A percentile compares a stretch with the other conserved stretches of the same genome.
Conservation (phyloP, 176 grass and related monocot species). For the Oryza punctata region DNA sequence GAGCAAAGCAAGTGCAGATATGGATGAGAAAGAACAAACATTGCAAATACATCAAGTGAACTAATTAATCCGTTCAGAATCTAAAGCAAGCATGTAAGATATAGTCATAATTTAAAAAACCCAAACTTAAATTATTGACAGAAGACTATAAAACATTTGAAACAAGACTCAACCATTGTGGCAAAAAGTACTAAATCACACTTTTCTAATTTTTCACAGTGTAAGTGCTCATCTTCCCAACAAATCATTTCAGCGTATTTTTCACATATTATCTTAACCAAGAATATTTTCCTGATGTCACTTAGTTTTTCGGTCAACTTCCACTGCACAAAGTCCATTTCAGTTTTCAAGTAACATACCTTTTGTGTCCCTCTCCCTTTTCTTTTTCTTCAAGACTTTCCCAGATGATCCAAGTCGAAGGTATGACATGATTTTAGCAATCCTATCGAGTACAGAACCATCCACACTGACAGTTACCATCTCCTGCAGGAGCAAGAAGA, state of each 20-base stretch:
- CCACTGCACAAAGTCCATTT: neutral
- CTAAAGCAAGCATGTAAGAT: neutral
- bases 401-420: constrained; percentile 97
- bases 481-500: constrained; percentile 66
- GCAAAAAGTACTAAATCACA: constrained; percentile 22
- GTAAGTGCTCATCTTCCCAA: neutral
- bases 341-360: constrained; percentile 43
- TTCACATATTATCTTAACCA: neutral
- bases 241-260: constrained; percentile 11
- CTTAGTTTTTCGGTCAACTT: constrained; percentile 26
- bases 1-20: constrained; percentile 1
- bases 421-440: constrained; percentile 99
- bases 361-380: constrained; percentile 88
- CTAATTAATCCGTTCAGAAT: neutral
- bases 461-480: constrained; percentile 94
- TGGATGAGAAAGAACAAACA: neutral
- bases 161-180: constrained; percentile 2
- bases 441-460: constrained; percentile 94
- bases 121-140: constrained; percentile 18
- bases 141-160: constrained; percentile 1
- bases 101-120: constrained; percentile 4
- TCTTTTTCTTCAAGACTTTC: constrained; percentile 99
- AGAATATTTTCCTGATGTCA: neutral
- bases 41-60: constrained; percentile 20
- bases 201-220: constrained; percentile 9